Base-by-base conservation (phyloP, 805 yeast species). In the Clavispora fructus region DNA sequence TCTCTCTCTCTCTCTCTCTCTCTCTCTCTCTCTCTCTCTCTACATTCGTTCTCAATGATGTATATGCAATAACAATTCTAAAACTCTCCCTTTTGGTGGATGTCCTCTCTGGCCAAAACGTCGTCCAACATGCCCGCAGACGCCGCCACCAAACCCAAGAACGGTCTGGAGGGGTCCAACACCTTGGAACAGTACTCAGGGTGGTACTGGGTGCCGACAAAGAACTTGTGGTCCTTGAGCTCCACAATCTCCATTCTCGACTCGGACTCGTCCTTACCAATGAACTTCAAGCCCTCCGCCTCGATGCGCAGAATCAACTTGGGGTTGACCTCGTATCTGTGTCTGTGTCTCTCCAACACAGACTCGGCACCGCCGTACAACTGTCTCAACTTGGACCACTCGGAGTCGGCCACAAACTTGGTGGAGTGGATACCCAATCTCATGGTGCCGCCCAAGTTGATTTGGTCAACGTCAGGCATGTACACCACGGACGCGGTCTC, bases 381-480 rank as follows among this genome's bases (percentile, higher is more conserved):
- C 68, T 80, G 78, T 67, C 87, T 82, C 59, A 94, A 79, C 52
- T 73, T 77, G 41, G 88, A 79, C 79, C 82, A 73, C 52, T 84
- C 84, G 41, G 87, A 69, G 52, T 75, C 80, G 14, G 71, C 71
- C 59, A 80, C 83, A 77, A 94, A 94, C 53, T 77, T 79, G 35
- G 98, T 90, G 55, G 91, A 82, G 69, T 97, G 90, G 54, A 89
- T 77, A 58, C 99, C 99, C 57, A 94, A 79, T 75, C 99, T 85
- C 99, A 94, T 94, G 43, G 98, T 92, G 56, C 99, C 99, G 53
- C 99, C 99, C 75, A 94, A 78, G 65, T 88, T 89, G 57, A 86
- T 83, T 74, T 90, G 92, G 69, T 90, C 96, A 52, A 92, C 90
- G 69, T 94, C 99, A 39, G 99, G 99, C 99, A 94, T 94, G 74